Evolutionary conservation across 78 protist species (phyloP).

Genomic region (Dictyostelium brefeldianum): DNA sequence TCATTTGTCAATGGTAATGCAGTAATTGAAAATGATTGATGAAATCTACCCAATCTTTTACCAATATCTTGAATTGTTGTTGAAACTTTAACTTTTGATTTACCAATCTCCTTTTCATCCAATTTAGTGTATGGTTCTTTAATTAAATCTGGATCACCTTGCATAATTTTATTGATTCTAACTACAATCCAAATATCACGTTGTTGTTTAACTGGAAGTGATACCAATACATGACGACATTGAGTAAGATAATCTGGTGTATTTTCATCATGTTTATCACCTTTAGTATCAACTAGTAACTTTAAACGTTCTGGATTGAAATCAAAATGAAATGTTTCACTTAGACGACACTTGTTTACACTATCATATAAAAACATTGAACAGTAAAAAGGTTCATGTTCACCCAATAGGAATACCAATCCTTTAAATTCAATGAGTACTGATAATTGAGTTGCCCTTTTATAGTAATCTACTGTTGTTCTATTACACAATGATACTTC

Average conservation of each 20-base stretch:
- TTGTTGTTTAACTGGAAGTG: slow-evolving; percentile 47
- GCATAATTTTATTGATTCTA: slow-evolving; percentile 59
- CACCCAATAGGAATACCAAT: slow-evolving; percentile 63
- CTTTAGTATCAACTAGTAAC: not conserved
- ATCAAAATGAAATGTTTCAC: slow-evolving; percentile 68
- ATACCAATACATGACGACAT: slow-evolving; percentile 54
- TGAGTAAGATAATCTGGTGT: slow-evolving; percentile 33
- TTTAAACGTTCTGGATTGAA: slow-evolving; percentile 40
- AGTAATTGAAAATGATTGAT: slow-evolving; percentile 37
- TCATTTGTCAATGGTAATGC: slow-evolving; percentile 35
- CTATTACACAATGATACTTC: slow-evolving; percentile 67
- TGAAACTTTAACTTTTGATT: slow-evolving; percentile 36
- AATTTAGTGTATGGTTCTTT: slow-evolving; percentile 48
- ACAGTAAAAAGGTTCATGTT: slow-evolving; percentile 73
- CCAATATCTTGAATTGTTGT: slow-evolving; percentile 33
- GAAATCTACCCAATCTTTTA: slow-evolving; percentile 38
- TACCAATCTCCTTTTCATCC: slow-evolving; percentile 47
- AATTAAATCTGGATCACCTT: slow-evolving; percentile 61
- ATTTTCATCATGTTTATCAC: not conserved
- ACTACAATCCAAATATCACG: slow-evolving; percentile 62
- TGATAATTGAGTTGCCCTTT: not conserved
- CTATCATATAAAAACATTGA: slow-evolving; percentile 44
- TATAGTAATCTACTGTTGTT: slow-evolving; percentile 21
- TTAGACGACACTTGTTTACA: slow-evolving; percentile 24
- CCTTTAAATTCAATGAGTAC: slow-evolving; percentile 54